Evolutionary conservation across 2,329 filamentous ascomycete species (phyloP), one percentile per base, ranked within the genome.

Genomic region (Pseudogymnoascus sp.): DNA sequence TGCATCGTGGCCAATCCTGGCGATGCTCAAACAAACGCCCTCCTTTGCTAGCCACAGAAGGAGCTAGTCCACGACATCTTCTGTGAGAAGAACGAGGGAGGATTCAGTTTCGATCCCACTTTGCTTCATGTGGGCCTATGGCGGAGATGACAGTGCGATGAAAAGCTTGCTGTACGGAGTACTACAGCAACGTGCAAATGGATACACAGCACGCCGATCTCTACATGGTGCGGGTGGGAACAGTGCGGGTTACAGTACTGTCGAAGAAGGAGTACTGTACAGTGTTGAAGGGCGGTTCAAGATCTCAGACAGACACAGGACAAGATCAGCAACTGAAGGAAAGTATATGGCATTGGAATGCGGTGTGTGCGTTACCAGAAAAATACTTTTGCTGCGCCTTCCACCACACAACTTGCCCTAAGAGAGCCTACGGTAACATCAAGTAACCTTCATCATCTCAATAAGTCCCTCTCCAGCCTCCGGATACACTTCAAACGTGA

Each of bases 401-500:
- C 40, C 11, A 23, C 28, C 38, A 6, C 38, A 8, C 16, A 42
- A 8, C 38, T 18, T 8, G 8, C 8, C 38, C 21, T 12, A 23
- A 3, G 18, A 23, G 11, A 18, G 12, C 42, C 43, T 28, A 1
- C 9, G 21, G 23, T 28, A 49, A 9, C 14, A 14, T 49, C 43
- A 49, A 28, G 3, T 49, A 28, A 49, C 23, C 49, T 67, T 70
- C 21, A 68, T 70, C 74, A 76, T 75, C 67, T 76, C 74, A 14
- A 76, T 68, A 61, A 76, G 63, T 1, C 72, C 72, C 63, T 76
- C 74, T 0, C 73, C 74, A 16, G 65, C 65, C 2, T 60, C 63
- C 7, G 73, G 72, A 66, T 74, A 76, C 11, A 64, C 68, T 63
- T 76, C 75, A 62, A 76, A 76, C 1, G 71, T 74, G 2, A 76